Percentiles rank a stretch among this genome's conserved stretches.
Conservation (phyloP, 1,139 yeast genomes). For the Debaryomyces robertsiae region DNA sequence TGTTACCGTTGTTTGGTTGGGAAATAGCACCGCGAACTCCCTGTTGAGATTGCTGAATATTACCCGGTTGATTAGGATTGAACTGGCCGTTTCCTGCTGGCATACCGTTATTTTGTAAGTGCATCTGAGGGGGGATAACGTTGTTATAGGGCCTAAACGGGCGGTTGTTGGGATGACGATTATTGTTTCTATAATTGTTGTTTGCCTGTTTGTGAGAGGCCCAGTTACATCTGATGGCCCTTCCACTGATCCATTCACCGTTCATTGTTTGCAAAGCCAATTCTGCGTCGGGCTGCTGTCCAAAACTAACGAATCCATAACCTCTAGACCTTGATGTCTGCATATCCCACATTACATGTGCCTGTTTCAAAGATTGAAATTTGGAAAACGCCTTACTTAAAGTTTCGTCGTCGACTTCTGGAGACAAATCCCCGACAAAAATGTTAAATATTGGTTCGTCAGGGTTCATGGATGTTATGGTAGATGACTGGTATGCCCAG, state of each 20-base stretch:
- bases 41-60: constrained; percentile 9
- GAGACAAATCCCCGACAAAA: constrained; percentile 84
- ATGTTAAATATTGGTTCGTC: constrained; percentile 62
- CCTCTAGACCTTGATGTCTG: constrained; percentile 90
- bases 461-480: constrained; percentile 50
- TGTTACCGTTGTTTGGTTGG: constrained; percentile 10
- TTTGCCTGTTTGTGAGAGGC: constrained; percentile 68
- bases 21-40: constrained; percentile 7
- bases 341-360: constrained; percentile 98
- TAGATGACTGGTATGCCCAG: constrained; percentile 78
- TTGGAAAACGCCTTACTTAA: constrained; percentile 60
- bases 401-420: constrained; percentile 80
- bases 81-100: constrained; percentile 14
- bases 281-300: constrained; percentile 69
- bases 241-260: constrained; percentile 70
- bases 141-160: constrained; percentile 20
- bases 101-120: constrained; percentile 14
- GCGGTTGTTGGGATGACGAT: constrained; percentile 17
- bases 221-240: constrained; percentile 86
- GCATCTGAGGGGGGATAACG: constrained; percentile 17
- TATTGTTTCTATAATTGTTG: constrained; percentile 17
- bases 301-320: constrained; percentile 88
- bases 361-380: constrained; percentile 70
- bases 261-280: constrained; percentile 73
- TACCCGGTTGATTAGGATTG: constrained; percentile 17